Conservation (phyloP, 169 alveolate species). For the Perkinsus chesapeaki region DNA sequence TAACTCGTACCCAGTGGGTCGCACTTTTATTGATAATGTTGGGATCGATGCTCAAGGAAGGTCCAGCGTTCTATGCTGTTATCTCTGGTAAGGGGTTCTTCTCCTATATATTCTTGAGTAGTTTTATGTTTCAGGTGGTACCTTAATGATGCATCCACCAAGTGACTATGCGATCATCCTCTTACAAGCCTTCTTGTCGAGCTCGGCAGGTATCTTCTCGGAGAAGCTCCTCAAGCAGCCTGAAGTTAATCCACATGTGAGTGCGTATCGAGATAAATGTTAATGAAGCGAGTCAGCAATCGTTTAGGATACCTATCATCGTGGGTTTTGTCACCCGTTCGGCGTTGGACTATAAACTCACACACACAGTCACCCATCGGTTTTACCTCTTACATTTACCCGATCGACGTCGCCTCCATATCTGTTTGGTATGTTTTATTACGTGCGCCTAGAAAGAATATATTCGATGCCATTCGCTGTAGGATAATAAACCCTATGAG, state of each 20-base stretch:
- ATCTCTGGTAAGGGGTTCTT: background rate
- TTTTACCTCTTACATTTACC: no score
- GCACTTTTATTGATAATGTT: background rate
- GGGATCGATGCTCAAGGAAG: background rate
- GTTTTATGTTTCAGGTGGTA: background rate
- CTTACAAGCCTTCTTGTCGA: background rate
- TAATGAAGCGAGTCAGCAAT: no score
- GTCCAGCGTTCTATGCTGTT: background rate
- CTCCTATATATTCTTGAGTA: background rate
- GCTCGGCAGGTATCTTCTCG: background rate
- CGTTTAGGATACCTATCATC: no score
- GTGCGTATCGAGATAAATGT: no score
- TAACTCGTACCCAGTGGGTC: background rate
- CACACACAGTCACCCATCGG: no score
- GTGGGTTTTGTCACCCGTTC: no score
- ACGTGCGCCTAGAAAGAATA: no score
- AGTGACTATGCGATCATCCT: background rate
- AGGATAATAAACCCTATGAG: no score
- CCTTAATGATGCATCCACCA: background rate
- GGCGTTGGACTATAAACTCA: no score
- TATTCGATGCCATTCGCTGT: no score
- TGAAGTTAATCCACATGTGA: background rate
- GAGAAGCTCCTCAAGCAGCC: background rate
- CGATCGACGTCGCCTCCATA: no score
- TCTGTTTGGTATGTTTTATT: no score